Evolutionary conservation across 345 rosid species (phyloP).

Genomic region (Heritiera fomes): DNA sequence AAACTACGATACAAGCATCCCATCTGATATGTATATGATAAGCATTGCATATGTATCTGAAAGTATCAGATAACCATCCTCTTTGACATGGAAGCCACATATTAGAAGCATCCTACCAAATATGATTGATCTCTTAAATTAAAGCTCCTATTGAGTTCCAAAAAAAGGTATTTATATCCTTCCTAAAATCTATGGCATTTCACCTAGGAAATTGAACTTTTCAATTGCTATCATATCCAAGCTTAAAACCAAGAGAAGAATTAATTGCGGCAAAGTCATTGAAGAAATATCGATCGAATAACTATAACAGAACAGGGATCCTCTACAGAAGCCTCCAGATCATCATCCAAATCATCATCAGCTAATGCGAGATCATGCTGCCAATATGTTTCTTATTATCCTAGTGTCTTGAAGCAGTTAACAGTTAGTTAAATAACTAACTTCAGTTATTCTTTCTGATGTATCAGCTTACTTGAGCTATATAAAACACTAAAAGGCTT

Average conservation of each 20-base stretch:
- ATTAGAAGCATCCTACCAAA: neutral
- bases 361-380: too few species aligned
- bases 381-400: too few species aligned
- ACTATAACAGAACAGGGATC: too few species aligned
- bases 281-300: neutral
- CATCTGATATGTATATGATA: neutral
- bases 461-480: too few species aligned
- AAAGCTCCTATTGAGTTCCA: neutral
- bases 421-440: too few species aligned
- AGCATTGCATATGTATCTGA: constrained; percentile 2
- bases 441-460: too few species aligned
- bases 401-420: too few species aligned
- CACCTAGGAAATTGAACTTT: neutral
- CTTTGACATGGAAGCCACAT: constrained; percentile 12
- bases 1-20: neutral
- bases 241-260: neutral
- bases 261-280: neutral
- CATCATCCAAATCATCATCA: too few species aligned
- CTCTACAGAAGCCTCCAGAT: too few species aligned
- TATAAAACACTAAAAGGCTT: too few species aligned
- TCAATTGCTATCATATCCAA: neutral
- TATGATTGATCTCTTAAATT: neutral
- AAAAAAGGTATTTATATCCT: neutral
- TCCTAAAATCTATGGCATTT: neutral
- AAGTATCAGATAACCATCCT: neutral